phyloP scores from a whole-genome alignment of 164 flowering plant genomes.

The Nymphaea colorata region DNA sequence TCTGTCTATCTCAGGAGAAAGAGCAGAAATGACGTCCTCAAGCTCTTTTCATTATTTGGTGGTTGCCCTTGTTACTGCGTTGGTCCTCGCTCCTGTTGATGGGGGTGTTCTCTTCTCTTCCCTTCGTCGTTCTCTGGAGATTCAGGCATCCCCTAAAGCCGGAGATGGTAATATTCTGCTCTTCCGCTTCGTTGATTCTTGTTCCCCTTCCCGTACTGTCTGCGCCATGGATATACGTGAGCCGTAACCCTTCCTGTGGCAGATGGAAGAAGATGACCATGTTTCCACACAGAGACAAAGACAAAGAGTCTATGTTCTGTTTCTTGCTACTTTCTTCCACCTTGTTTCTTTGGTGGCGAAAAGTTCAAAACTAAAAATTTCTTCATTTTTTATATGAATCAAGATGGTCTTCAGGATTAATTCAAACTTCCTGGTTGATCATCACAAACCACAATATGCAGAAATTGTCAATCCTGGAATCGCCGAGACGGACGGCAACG shows the following conservation, averaged over 20 bases:
- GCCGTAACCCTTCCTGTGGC: not conserved
- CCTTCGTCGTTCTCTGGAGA: conserved; percentile 19
- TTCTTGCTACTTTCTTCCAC: too few relatives aligned
- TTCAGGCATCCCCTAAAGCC: conserved; percentile 31
- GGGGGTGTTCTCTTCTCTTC: conserved; percentile 28
- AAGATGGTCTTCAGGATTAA: too few relatives aligned
- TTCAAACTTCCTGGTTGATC: too few relatives aligned
- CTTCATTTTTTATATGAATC: too few relatives aligned
- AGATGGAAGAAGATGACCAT: not conserved
- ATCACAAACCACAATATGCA: too few relatives aligned
- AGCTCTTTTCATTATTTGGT: not conserved
- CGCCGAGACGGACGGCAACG: too few relatives aligned
- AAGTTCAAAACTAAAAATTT: too few relatives aligned
- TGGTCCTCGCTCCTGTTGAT: conserved; percentile 14
- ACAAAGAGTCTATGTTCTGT: not conserved
- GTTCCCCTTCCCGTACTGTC: not conserved
- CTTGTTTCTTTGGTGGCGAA: too few relatives aligned
- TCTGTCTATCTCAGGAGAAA: not conserved
- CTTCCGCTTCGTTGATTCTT: conserved; percentile 1
- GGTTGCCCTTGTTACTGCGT: not conserved
- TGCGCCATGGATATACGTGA: not conserved
- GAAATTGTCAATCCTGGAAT: too few relatives aligned
- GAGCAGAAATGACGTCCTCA: not conserved
- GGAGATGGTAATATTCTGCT: conserved; percentile 22
- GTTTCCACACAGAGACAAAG: not conserved